Base-by-base conservation (phyloP, 345 rosid species). In the Kernera saxatilis region DNA sequence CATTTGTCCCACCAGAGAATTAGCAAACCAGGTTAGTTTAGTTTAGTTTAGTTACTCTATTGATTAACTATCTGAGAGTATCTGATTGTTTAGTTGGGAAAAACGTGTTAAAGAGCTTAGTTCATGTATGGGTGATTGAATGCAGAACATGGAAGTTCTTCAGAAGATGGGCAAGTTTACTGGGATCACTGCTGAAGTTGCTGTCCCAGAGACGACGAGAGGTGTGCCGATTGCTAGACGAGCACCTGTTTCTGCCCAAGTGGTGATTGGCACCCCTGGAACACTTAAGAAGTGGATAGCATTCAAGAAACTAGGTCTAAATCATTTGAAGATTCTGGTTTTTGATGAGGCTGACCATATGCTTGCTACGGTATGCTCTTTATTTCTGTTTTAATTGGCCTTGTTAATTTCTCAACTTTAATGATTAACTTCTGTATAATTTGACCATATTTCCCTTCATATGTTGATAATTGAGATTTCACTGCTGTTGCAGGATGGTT, bases 271-370 rank as follows among this genome's bases (percentile, higher is more conserved):
- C 19, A 94, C 99, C 36, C 97, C 99, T 60, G 99, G 99, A 35
- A 94, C 99, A 1, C 69, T 94, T 37, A 91, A 86, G 80, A 94
- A 73, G 74, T 84, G 91, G 86, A 85, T 88, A 81, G 43, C 95
- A 0, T 60, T 18, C 5, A 94, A 72, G 86, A 91, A 86, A 75
- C 73, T 94, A 77, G 78, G 86, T 39, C 55, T 77, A 15, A 57
- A 27, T 66, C 78, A 9, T 67, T 45, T 91, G 73, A 87, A 86
- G 82, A 84, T 94, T 77, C 96, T 94, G 54, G 98, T 94, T 56
- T 94, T 91, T 80, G 98, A 94, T 72, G 98, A 91, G 80, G 99
- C 98, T 55, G 99, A 94, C 82, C 98, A 89, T 77, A 94, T 94
- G 99, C 79, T 94, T 65, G 93, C 92, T 61, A 84, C 86, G 83